phyloP scores from a whole-genome alignment of 371 early-diverging fungal species.

The Parasitella parasitica region DNA sequence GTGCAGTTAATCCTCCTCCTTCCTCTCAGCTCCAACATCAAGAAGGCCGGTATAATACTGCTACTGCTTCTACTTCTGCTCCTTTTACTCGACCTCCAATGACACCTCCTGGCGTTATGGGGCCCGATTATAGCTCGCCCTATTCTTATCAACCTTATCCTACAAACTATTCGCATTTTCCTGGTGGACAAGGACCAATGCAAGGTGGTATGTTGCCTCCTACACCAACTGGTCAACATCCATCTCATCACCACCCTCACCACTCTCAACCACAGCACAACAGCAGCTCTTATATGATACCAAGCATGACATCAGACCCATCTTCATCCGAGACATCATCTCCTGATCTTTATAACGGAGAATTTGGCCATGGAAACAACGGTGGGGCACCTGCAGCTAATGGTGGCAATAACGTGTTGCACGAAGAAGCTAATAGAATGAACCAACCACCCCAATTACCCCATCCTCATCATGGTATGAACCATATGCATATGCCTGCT shows the following conservation, averaged over 20 bases:
- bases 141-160: conserved; percentile 30
- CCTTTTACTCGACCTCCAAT: conserved; percentile 35
- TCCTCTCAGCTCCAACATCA: conserved; percentile 2
- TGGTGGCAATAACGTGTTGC: background rate
- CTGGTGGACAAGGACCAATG: conserved; percentile 6
- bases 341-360: conserved; percentile 35
- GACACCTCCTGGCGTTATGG: conserved; percentile 31
- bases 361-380: conserved; percentile 11
- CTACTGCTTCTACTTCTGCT: background rate
- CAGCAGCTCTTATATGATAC: conserved; percentile 26
- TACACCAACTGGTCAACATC: conserved; percentile 22
- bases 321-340: conserved; percentile 43
- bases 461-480: conserved; percentile 2
- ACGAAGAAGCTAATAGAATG: conserved; percentile 10
- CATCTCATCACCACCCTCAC: conserved; percentile 6
- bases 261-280: background rate
- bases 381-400: background rate
- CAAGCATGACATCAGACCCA: conserved; percentile 34
- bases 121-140: conserved; percentile 26
- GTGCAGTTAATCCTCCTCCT: conserved; percentile 6
- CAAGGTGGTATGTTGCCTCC: conserved; percentile 25
- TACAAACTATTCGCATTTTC: conserved; percentile 19
- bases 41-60: conserved; percentile 18
- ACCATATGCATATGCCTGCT: conserved; percentile 9
- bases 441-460: conserved; percentile 2